phyloP scores from a whole-genome alignment of 305 asterid species.

The Fraxinus ornus region DNA sequence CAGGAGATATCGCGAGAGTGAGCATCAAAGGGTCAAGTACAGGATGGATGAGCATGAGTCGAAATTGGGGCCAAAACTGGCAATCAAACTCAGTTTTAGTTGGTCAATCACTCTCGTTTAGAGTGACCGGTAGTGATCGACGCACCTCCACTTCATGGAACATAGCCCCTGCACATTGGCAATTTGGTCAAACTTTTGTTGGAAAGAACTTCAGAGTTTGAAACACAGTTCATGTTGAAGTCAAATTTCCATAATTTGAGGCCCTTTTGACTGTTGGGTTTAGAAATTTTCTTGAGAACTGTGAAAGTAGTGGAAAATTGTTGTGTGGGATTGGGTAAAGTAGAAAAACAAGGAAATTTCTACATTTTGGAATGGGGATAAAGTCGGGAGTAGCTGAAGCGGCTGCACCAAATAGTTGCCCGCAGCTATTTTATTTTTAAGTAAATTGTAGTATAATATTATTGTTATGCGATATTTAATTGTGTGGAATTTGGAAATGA shows the following conservation, averaged over 20 bases:
- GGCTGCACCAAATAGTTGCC: slow-evolving; percentile 52
- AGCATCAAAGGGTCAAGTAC: slow-evolving; percentile 51
- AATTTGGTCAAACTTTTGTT: slow-evolving; percentile 73
- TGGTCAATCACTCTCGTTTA: slow-evolving; percentile 74
- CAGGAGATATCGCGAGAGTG: slow-evolving; percentile 54
- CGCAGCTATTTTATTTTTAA: slow-evolving; percentile 34
- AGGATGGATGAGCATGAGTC: slow-evolving; percentile 65
- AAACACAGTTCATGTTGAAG: background rate
- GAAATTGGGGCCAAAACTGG: slow-evolving; percentile 96
- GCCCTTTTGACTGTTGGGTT: slow-evolving; percentile 25
- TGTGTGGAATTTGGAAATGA: background rate
- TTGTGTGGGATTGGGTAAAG: background rate
- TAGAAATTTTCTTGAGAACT: slow-evolving; percentile 32
- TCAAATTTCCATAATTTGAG: background rate
- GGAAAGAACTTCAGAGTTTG: slow-evolving; percentile 81
- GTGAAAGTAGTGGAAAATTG: background rate
- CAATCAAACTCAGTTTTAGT: slow-evolving; percentile 47
- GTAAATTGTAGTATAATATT: background rate
- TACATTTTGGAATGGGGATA: slow-evolving; percentile 18
- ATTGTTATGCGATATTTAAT: background rate
- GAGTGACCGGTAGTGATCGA: slow-evolving; percentile 65
- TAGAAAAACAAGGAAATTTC: slow-evolving; percentile 20
- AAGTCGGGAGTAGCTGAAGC: slow-evolving; percentile 38
- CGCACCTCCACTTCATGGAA: slow-evolving; percentile 80
- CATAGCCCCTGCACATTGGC: slow-evolving; percentile 65